phyloP scores from a whole-genome alignment of 1,284 basidiomycete genomes.

The Puccinia hordei region DNA sequence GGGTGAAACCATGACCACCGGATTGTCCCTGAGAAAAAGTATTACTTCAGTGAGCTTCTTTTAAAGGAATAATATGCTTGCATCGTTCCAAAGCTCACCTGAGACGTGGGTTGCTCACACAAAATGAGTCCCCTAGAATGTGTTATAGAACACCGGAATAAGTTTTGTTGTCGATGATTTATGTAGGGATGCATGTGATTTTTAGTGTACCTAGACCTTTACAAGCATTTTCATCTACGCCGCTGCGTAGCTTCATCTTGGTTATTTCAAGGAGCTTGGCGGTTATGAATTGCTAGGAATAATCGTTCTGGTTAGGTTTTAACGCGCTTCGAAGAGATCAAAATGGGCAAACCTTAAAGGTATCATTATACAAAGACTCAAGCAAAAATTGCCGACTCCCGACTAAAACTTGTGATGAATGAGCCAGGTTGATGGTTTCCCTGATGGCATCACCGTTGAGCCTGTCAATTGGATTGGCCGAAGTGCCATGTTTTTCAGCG shows the following conservation, averaged over 20 bases:
- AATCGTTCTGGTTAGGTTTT: background rate
- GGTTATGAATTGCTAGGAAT: slow-evolving; percentile 35
- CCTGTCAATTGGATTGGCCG: background rate
- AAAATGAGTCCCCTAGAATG: slow-evolving; percentile 31
- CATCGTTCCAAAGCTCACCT: background rate
- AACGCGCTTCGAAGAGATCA: background rate
- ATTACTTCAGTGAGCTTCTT: background rate
- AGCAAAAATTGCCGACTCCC: slow-evolving; percentile 30
- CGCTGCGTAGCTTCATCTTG: slow-evolving; percentile 33
- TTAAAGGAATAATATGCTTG: background rate
- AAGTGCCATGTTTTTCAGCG: background rate
- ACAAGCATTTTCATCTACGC: slow-evolving; percentile 29
- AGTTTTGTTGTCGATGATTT: background rate
- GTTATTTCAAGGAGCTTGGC: slow-evolving; percentile 33
- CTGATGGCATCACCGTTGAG: background rate
- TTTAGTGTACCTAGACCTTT: slow-evolving; percentile 32
- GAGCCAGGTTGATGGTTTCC: slow-evolving; percentile 4
- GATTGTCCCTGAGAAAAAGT: slow-evolving; percentile 37
- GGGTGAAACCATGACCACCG: slow-evolving; percentile 46
- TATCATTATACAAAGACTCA: slow-evolving; percentile 35
- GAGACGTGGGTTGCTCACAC: slow-evolving; percentile 36
- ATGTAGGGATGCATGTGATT: no score
- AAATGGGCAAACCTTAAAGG: slow-evolving; percentile 34
- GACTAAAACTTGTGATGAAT: slow-evolving; percentile 13
- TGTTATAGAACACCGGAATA: background rate